Evolutionary conservation across 176 grass and related monocot species (phyloP).

Genomic region (Ensete ventricosum): DNA sequence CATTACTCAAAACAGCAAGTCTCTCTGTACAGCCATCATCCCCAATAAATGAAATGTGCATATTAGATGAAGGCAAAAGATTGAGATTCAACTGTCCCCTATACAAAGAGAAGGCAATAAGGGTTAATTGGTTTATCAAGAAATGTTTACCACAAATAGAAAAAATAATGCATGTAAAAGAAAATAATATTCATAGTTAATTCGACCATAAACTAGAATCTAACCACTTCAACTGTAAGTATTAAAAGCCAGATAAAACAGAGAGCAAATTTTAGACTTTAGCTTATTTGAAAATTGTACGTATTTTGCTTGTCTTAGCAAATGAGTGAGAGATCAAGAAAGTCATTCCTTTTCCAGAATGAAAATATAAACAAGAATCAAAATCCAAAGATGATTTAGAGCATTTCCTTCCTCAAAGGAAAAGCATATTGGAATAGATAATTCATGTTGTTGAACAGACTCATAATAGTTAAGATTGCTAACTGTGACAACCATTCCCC

Average conservation of each 20-base stretch:
- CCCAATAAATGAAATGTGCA: conserved; percentile 53
- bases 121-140: background rate
- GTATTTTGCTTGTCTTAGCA: background rate
- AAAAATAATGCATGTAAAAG: background rate
- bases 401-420: too few relatives aligned
- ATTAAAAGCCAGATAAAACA: background rate
- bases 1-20: conserved; percentile 41
- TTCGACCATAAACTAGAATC: too few relatives aligned
- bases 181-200: background rate
- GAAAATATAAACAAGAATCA: too few relatives aligned
- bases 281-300: background rate
- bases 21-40: conserved; percentile 65
- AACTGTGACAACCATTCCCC: too few relatives aligned
- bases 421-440: background rate
- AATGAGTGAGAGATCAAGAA: background rate
- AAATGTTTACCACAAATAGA: background rate
- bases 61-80: conserved; percentile 57
- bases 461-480: too few relatives aligned
- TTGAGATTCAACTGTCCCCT: conserved; percentile 73
- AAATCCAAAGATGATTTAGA: too few relatives aligned
- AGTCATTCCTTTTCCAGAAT: too few relatives aligned
- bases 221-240: too few relatives aligned
- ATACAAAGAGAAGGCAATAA: conserved; percentile 23
- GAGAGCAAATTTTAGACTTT: background rate
- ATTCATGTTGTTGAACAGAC: background rate